phyloP scores from a whole-genome alignment of 768 basidiomycete species.

The Gloeopeniophorella convolvens region DNA sequence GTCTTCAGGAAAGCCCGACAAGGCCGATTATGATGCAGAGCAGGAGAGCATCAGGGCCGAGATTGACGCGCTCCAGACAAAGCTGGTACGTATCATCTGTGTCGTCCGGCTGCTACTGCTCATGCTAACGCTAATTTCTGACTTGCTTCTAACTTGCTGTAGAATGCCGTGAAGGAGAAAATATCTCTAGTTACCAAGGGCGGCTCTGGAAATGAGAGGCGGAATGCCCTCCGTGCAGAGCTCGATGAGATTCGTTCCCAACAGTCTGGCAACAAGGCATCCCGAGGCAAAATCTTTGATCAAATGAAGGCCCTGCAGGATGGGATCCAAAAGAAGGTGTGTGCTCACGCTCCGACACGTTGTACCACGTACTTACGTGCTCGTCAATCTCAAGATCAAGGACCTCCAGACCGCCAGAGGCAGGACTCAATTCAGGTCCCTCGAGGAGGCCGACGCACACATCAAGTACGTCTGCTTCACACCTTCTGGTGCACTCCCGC shows the following conservation, averaged over 20 bases:
- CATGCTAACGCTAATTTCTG: neutral
- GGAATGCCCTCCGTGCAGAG: slow-evolving; percentile 68
- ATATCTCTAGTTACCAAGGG: slow-evolving; percentile 57
- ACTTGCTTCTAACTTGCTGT: slow-evolving; percentile 23
- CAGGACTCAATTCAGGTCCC: slow-evolving; percentile 74
- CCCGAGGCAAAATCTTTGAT: slow-evolving; percentile 64
- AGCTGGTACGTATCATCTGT: slow-evolving; percentile 56
- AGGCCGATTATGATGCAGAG: slow-evolving; percentile 75
- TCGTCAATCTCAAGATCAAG: slow-evolving; percentile 52
- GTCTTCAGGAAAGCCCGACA: slow-evolving; percentile 69
- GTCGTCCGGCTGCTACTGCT: neutral
- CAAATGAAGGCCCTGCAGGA: slow-evolving; percentile 79
- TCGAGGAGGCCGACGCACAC: slow-evolving; percentile 80
- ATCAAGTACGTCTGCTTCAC: slow-evolving; percentile 57
- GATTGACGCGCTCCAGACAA: slow-evolving; percentile 75
- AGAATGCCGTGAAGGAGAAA: slow-evolving; percentile 73
- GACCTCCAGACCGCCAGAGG: slow-evolving; percentile 76
- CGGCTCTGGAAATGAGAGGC: slow-evolving; percentile 62
- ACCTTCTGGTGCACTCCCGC: slow-evolving; percentile 10
- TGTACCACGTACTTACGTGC: slow-evolving; percentile 1
- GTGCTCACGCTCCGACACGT: neutral
- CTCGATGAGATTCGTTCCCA: slow-evolving; percentile 70
- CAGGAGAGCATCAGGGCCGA: slow-evolving; percentile 76
- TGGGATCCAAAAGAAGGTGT: slow-evolving; percentile 72
- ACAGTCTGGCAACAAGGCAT: slow-evolving; percentile 71